phyloP scores from a whole-genome alignment of 768 basidiomycete species.

The Fomitopsis serialis region DNA sequence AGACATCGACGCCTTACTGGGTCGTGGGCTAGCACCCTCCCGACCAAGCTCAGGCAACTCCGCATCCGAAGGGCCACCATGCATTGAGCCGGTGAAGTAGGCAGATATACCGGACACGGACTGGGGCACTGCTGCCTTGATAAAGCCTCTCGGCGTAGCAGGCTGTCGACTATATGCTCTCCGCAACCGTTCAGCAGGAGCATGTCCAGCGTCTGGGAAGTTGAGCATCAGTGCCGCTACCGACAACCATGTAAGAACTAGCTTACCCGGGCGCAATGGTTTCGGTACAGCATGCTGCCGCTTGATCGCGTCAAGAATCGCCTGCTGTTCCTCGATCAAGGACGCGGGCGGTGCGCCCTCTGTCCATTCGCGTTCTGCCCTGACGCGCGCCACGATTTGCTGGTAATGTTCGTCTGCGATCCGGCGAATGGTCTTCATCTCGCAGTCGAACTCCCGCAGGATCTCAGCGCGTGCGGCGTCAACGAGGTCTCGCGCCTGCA shows the following conservation, averaged over 20 bases:
- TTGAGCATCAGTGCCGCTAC: not conserved
- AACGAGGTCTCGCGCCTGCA: constrained; percentile 21
- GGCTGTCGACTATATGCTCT: constrained; percentile 6
- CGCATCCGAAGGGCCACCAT: not conserved
- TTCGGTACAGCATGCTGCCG: constrained; percentile 4
- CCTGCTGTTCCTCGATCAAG: constrained; percentile 33
- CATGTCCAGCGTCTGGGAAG: not conserved
- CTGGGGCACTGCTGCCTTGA: not conserved
- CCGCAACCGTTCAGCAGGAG: constrained; percentile 13
- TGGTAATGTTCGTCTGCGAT: constrained; percentile 44
- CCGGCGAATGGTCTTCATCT: constrained; percentile 39
- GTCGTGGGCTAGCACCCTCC: constrained; percentile 27
- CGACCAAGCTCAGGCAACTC: not conserved
- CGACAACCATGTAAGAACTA: not conserved
- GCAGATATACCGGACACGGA: not conserved
- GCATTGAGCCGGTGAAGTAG: not conserved
- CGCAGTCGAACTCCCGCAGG: constrained; percentile 30
- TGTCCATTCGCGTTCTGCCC: constrained; percentile 45
- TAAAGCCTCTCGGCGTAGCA: constrained; percentile 7
- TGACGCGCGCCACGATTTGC: constrained; percentile 40
- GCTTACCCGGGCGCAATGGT: constrained; percentile 8
- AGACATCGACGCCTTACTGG: constrained; percentile 31
- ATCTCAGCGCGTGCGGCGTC: constrained; percentile 32
- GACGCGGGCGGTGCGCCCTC: constrained; percentile 28
- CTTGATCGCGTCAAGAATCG: constrained; percentile 46